These are phyloP conservation scores for Lophium mytilinum DNA, from an alignment of 495 filamentous ascomycete genomes.

Conservation along the genomic window DNA sequence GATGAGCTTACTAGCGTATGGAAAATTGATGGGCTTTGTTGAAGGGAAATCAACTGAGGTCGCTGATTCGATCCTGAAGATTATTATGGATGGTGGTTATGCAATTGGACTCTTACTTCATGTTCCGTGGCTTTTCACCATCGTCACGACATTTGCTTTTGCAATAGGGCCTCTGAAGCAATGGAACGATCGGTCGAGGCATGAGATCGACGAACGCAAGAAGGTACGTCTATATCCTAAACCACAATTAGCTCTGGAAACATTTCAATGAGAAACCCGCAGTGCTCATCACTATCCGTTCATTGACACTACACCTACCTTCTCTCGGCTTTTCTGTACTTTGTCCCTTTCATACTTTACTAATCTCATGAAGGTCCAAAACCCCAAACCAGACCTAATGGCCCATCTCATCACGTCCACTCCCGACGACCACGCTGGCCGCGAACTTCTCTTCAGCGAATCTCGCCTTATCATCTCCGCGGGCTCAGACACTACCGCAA, in stretches of 20 bases:
- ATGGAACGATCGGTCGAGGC: neutral
- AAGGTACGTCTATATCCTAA: neutral
- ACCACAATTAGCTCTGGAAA: too few relatives aligned
- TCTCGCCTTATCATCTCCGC: slow-evolving; percentile 8
- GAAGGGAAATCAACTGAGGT: slow-evolving; percentile 2
- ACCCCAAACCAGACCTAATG: neutral
- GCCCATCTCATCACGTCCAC: neutral
- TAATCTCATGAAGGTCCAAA: neutral
- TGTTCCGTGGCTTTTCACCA: slow-evolving; percentile 3
- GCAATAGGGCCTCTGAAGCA: neutral
- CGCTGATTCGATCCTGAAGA: neutral
- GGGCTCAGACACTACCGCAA: slow-evolving; percentile 4
- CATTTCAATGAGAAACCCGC: too few relatives aligned
- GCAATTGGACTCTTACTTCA: neutral
- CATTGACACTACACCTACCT: too few relatives aligned
- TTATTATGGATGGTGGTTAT: neutral
- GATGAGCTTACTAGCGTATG: neutral
- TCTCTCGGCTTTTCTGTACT: too few relatives aligned
- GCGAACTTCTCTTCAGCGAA: neutral
- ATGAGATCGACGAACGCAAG: neutral
- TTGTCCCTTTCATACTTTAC: too few relatives aligned
- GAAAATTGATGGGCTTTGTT: neutral
- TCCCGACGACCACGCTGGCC: neutral
- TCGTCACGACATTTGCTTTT: neutral
- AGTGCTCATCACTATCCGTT: too few relatives aligned